phyloP scores from a whole-genome alignment of 768 basidiomycete genomes.

The Psilocybe cubensis region DNA sequence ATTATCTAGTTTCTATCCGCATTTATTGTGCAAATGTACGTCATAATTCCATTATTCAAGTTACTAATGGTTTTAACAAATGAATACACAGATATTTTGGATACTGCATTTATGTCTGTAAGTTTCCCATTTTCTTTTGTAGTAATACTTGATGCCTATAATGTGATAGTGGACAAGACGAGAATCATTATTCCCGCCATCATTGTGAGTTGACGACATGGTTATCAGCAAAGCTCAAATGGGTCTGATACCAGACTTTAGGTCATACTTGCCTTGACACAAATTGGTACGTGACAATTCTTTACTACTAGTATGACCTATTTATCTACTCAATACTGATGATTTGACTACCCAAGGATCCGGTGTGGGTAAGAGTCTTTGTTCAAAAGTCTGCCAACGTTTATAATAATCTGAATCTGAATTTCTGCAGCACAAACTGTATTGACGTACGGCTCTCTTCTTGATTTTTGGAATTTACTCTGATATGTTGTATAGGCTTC shows the following conservation, averaged over 20 bases:
- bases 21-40: neutral
- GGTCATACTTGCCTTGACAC: neutral
- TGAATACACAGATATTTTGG: neutral
- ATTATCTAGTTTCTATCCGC: neutral
- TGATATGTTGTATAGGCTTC: too few relatives aligned
- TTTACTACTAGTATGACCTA: neutral
- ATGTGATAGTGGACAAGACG: slow-evolving; percentile 18
- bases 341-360: neutral
- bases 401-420: too few relatives aligned
- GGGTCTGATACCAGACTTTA: neutral
- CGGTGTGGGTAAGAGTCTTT: neutral
- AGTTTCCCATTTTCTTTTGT: neutral
- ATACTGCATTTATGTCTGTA: neutral
- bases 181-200: slow-evolving; percentile 16
- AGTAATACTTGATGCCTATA: neutral
- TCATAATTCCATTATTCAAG: neutral
- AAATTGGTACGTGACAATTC: neutral
- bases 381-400: too few relatives aligned
- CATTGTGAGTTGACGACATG: slow-evolving; percentile 16
- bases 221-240: neutral
- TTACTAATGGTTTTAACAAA: neutral
- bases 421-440: too few relatives aligned
- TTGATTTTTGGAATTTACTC: too few relatives aligned
- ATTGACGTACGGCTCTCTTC: too few relatives aligned
- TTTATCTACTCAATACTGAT: neutral